Conservation (phyloP, 805 yeast species). For the Candida namnaoensis region DNA sequence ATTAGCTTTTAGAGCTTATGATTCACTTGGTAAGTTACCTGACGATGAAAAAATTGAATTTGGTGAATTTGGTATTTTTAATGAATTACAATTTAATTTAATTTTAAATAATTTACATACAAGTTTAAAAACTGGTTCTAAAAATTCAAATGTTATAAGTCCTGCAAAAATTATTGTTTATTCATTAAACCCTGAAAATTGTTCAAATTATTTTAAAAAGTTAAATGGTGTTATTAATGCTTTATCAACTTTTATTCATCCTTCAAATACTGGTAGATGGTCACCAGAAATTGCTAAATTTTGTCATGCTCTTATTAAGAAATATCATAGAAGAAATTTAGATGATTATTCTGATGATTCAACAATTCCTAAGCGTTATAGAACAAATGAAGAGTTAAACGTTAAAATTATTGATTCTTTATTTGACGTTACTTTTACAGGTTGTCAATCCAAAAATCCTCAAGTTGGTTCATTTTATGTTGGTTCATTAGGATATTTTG, state of each 20-base stretch:
- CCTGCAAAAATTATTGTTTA: slow-evolving; percentile 47
- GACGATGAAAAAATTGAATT: slow-evolving; percentile 22
- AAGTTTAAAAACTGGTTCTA: slow-evolving; percentile 26
- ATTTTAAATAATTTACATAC: slow-evolving; percentile 47
- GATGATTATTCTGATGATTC: slow-evolving; percentile 33
- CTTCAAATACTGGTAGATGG: slow-evolving; percentile 93
- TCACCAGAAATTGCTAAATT: slow-evolving; percentile 59
- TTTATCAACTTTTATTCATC: slow-evolving; percentile 77
- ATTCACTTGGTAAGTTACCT: slow-evolving; percentile 17
- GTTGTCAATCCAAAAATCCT: slow-evolving; percentile 70
- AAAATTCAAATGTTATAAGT: slow-evolving; percentile 25
- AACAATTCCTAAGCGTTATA: slow-evolving; percentile 17
- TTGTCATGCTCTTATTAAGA: slow-evolving; percentile 47
- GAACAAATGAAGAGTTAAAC: slow-evolving; percentile 24
- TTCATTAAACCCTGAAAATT: slow-evolving; percentile 46
- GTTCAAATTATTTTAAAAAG: slow-evolving; percentile 37
- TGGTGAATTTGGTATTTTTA: slow-evolving; percentile 55
- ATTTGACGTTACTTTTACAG: slow-evolving; percentile 45
- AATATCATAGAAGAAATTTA: slow-evolving; percentile 49
- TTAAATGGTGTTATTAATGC: slow-evolving; percentile 55
- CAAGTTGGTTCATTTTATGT: slow-evolving; percentile 49
- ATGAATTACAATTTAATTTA: slow-evolving; percentile 50
- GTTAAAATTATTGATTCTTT: slow-evolving; percentile 31
- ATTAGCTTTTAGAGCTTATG: slow-evolving; percentile 41
- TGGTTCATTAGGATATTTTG: slow-evolving; percentile 47